These are phyloP conservation scores for Physcomitrium patens DNA, from an alignment of 225 moss, liverwort and hornwort genomes.

Conservation along the genomic window DNA sequence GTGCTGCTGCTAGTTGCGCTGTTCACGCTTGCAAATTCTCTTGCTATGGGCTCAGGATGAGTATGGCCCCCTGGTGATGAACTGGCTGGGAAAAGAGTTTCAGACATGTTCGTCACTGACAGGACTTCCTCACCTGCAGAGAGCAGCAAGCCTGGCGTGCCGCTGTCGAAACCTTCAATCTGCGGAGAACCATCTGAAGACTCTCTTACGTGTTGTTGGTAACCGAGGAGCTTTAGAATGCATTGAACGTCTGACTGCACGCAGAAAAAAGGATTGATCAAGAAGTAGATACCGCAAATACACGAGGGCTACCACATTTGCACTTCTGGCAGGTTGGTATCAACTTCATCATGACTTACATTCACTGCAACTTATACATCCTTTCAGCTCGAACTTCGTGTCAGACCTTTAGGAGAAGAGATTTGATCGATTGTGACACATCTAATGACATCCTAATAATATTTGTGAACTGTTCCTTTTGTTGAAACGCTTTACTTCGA, in stretches of 20 bases:
- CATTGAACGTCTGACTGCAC: slow-evolving; percentile 47
- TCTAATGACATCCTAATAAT: not conserved
- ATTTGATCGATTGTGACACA: not conserved
- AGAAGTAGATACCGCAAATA: not conserved
- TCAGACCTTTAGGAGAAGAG: not conserved
- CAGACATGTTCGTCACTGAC: slow-evolving; percentile 43
- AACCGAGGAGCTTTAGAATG: slow-evolving; percentile 46
- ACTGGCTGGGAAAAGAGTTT: slow-evolving; percentile 34
- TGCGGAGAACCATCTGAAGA: slow-evolving; percentile 28
- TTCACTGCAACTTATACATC: not conserved
- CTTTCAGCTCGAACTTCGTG: not conserved
- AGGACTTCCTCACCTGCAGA: slow-evolving; percentile 42
- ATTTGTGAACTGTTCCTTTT: not conserved
- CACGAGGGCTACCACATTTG: not conserved
- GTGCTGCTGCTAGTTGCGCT: slow-evolving; percentile 62
- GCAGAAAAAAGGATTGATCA: not conserved
- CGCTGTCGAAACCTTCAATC: slow-evolving; percentile 26
- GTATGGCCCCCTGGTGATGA: slow-evolving; percentile 29
- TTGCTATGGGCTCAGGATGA: slow-evolving; percentile 29
- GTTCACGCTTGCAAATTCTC: slow-evolving; percentile 46
- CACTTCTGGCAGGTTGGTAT: not conserved
- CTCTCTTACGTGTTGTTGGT: slow-evolving; percentile 21
- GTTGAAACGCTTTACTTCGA: not conserved
- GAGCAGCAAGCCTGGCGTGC: slow-evolving; percentile 28
- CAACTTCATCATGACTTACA: not conserved